phyloP scores from a whole-genome alignment of 75 land plant species.

The Pinus tabuliformis region DNA sequence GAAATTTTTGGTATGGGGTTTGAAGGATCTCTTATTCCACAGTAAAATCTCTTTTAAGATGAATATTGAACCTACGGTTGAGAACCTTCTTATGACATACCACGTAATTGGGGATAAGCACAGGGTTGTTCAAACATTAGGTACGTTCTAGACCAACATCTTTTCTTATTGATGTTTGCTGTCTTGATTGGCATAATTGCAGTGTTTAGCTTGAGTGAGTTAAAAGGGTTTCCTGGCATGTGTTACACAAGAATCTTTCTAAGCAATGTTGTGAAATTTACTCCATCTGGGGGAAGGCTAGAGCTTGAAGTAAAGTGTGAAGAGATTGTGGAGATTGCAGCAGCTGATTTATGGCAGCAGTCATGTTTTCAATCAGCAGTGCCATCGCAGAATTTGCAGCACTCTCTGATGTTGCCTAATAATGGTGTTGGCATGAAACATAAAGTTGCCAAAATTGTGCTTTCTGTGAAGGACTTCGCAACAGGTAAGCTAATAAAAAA shows the following conservation, averaged over 20 bases:
- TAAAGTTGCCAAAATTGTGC: slow-evolving; percentile 25
- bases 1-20: slow-evolving; percentile 40
- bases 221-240: neutral
- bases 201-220: neutral
- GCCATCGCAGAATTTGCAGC: neutral
- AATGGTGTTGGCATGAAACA: slow-evolving; percentile 3
- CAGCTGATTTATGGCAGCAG: neutral
- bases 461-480: slow-evolving; percentile 37
- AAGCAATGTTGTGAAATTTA: slow-evolving; percentile 47
- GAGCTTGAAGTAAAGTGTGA: slow-evolving; percentile 32
- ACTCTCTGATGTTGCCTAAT: neutral
- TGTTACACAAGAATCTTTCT: slow-evolving; percentile 36
- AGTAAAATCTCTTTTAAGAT: slow-evolving; percentile 29
- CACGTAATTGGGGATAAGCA: slow-evolving; percentile 44
- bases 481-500: slow-evolving; percentile 21
- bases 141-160: slow-evolving; percentile 5
- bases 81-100: slow-evolving; percentile 19
- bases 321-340: slow-evolving; percentile 16
- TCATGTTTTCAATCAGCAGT: neutral
- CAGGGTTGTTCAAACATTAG: slow-evolving; percentile 42
- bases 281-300: slow-evolving; percentile 38
- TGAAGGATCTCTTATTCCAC: slow-evolving; percentile 36
- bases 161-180: neutral
- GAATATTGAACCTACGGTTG: slow-evolving; percentile 28
- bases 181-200: neutral